Percentiles rank a stretch among this genome's conserved stretches.
phyloP scores from a whole-genome alignment of 75 land plant genomes.

The Selaginella tamariscina region DNA sequence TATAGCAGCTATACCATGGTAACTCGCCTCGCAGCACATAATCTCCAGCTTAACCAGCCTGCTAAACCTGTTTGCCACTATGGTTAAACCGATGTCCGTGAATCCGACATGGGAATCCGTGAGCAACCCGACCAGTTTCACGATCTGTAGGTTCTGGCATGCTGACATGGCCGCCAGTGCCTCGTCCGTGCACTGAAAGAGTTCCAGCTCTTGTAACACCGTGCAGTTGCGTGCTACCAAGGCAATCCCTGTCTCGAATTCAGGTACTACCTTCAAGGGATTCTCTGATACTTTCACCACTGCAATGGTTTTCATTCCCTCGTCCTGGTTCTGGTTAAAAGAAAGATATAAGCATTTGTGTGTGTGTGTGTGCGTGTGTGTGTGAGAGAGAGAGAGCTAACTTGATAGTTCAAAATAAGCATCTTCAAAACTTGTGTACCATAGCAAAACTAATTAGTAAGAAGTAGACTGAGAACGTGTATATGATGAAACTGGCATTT shows the following conservation, averaged over 20 bases:
- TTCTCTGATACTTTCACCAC: background rate
- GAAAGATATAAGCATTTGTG: too few species aligned
- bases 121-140: slow-evolving; percentile 47
- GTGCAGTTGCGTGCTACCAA: slow-evolving; percentile 38
- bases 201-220: slow-evolving; percentile 62
- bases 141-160: slow-evolving; percentile 56
- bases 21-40: slow-evolving; percentile 75
- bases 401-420: too few species aligned
- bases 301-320: background rate
- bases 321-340: background rate
- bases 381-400: too few species aligned
- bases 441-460: too few species aligned
- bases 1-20: slow-evolving; percentile 77
- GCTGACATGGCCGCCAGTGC: slow-evolving; percentile 42
- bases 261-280: background rate
- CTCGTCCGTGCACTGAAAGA: slow-evolving; percentile 54
- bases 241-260: slow-evolving; percentile 35
- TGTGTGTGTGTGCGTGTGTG: too few species aligned
- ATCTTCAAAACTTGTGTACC: too few species aligned
- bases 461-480: too few species aligned
- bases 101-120: slow-evolving; percentile 39
- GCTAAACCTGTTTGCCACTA: slow-evolving; percentile 64
- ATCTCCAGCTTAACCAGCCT: slow-evolving; percentile 74
- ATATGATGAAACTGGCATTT: too few species aligned
- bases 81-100: slow-evolving; percentile 82